These are phyloP conservation scores for Durio zibethinus DNA, from an alignment of 345 rosid species.

Conservation along the genomic window DNA sequence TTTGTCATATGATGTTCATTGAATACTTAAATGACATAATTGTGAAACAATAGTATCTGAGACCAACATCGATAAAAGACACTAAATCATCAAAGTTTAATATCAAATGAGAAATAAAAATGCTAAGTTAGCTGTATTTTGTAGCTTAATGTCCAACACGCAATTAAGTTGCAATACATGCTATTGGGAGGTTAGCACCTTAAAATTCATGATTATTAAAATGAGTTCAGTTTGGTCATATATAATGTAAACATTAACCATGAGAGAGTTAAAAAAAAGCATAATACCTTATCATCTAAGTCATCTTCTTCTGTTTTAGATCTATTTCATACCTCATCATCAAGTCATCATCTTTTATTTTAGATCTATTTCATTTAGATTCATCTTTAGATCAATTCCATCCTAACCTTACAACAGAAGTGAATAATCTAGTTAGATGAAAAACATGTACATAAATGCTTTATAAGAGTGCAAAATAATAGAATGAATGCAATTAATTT, in stretches of 20 bases:
- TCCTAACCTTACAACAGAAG: conserved; percentile 56
- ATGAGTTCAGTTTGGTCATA: background rate
- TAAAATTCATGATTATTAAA: background rate
- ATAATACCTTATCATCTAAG: conserved; percentile 77
- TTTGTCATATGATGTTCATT: no score
- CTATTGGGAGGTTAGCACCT: background rate
- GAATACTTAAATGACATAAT: no score
- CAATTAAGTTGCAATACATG: background rate
- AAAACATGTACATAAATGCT: background rate
- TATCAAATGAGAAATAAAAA: background rate
- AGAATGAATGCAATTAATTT: background rate
- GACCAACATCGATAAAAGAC: conserved; percentile 3
- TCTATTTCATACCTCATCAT: conserved; percentile 75
- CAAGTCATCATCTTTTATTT: conserved; percentile 68
- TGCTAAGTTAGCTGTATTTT: background rate
- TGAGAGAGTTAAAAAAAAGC: background rate
- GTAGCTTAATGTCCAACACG: background rate
- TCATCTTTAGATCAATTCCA: conserved; percentile 86
- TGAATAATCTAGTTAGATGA: conserved; percentile 1
- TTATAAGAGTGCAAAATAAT: background rate
- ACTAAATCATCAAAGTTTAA: conserved; percentile 1
- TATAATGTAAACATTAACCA: background rate
- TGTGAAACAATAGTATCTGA: conserved; percentile 3
- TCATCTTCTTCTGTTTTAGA: conserved; percentile 61
- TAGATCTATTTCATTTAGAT: conserved; percentile 58